Evolutionary conservation across 2,329 filamentous ascomycete species (phyloP), one percentile per base, ranked within the genome.

Genomic region (Trichoderma cornu-damae): DNA sequence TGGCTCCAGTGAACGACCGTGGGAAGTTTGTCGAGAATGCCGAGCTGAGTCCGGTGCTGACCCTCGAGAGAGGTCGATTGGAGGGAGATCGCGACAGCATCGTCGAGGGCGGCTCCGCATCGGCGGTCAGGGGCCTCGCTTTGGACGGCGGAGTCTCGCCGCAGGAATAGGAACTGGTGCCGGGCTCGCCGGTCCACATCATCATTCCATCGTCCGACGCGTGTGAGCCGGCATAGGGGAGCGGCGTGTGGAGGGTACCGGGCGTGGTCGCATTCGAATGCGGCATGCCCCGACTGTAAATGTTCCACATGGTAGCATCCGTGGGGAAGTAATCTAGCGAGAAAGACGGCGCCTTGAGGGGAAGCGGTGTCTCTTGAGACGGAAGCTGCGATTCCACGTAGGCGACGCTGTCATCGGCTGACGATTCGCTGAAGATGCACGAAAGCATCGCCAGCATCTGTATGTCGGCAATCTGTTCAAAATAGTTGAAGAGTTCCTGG

Each of bases 361-460:
- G 79, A 12, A 87, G 72, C 6, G 84, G 84, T 24, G 81, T 85
- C 62, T 86, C 81, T 5, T 82, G 77, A 56, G 83, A 79, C 0
- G 79, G 76, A 51, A 84, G 72, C 57, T 77, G 77, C 1, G 79
- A 78, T 61, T 83, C 82, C 14, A 78, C 77, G 62, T 84, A 84
- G 3, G 82, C 79, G 22, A 83, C 75, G 48, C 77, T 76, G 58
- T 84, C 78, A 42, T 81, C 75, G 0, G 79, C 73, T 11, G 78
- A 76, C 0, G 83, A 77, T 50, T 87, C 84, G 62, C 80, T 83
- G 66, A 88, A 87, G 58, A 88, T 80, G 67, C 85, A 88, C 1
- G 85, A 85, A 26, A 88, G 75, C 83, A 88, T 87, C 7, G 85
- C 85, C 53, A 88, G 67, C 85, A 88, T 88, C 68, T 88, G 85